Evolutionary conservation across 805 yeast genomes (phyloP).

Genomic region (Candida parachauliodes): DNA sequence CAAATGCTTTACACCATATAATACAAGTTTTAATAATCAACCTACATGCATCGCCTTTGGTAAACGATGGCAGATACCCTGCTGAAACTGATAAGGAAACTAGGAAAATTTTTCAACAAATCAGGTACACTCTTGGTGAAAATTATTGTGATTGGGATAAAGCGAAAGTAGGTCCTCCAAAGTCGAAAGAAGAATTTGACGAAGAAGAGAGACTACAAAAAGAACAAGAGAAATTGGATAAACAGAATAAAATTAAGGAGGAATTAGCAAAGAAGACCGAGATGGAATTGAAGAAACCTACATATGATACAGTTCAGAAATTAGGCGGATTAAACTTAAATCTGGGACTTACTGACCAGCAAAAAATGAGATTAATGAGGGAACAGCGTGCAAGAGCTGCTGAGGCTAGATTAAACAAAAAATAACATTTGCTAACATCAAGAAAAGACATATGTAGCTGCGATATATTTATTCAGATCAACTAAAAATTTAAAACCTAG

Average conservation of each 20-base stretch:
- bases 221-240: constrained; percentile 33
- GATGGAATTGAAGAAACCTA: constrained; percentile 33
- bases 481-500: too few species aligned
- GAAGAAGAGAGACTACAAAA: constrained; percentile 32
- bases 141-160: constrained; percentile 61
- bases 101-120: constrained; percentile 59
- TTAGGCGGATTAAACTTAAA: constrained; percentile 42
- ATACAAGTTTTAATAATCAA: constrained; percentile 58
- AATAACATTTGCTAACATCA: too few species aligned
- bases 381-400: constrained; percentile 97
- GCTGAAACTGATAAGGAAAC: constrained; percentile 57
- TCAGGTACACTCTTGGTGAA: constrained; percentile 69
- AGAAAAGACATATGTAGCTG: too few species aligned
- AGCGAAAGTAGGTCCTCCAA: constrained; percentile 60
- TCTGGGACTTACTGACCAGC: constrained; percentile 68
- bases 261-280: constrained; percentile 44
- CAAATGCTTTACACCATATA: constrained; percentile 63
- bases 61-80: constrained; percentile 62
- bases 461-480: too few species aligned
- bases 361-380: constrained; percentile 74
- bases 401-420: constrained; percentile 62
- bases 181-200: constrained; percentile 57
- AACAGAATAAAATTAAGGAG: constrained; percentile 39
- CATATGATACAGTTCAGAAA: constrained; percentile 14
- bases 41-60: constrained; percentile 68